Conservation (phyloP, 1,139 yeast genomes). For the Blastobotrys serpentis region DNA sequence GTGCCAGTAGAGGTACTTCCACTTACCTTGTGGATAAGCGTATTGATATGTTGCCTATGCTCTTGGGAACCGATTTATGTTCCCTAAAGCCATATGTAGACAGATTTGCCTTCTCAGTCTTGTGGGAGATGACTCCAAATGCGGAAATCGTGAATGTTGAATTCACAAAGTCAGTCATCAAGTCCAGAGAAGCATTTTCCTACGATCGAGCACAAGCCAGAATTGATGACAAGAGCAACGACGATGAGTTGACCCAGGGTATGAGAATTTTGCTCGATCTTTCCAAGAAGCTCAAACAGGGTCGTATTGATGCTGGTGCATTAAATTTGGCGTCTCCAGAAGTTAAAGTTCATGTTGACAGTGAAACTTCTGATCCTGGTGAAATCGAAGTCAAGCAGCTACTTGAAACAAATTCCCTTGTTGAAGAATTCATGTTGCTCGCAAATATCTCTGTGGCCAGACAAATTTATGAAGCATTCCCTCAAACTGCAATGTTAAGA, state of each 20-base stretch:
- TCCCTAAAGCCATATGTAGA: conserved; percentile 94
- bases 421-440: conserved; percentile 96
- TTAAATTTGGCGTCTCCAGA: conserved; percentile 96
- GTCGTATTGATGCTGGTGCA: conserved; percentile 92
- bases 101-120: conserved; percentile 90
- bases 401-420: conserved; percentile 89
- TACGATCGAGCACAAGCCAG: conserved; percentile 91
- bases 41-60: conserved; percentile 97
- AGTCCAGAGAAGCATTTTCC: conserved; percentile 91
- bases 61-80: conserved; percentile 93
- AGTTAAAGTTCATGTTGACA: conserved; percentile 94
- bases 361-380: conserved; percentile 95
- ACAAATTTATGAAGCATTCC: conserved; percentile 86
- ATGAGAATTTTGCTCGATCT: conserved; percentile 78
- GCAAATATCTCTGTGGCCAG: conserved; percentile 96
- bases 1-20: conserved; percentile 96
- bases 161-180: conserved; percentile 84
- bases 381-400: conserved; percentile 90
- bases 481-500: conserved; percentile 95
- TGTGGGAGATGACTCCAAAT: conserved; percentile 89
- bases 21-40: conserved; percentile 98
- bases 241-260: conserved; percentile 83
- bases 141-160: conserved; percentile 83
- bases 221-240: conserved; percentile 75
- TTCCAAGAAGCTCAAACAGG: conserved; percentile 81